phyloP scores from a whole-genome alignment of 441 rosid species.

The Daphne laureola region DNA sequence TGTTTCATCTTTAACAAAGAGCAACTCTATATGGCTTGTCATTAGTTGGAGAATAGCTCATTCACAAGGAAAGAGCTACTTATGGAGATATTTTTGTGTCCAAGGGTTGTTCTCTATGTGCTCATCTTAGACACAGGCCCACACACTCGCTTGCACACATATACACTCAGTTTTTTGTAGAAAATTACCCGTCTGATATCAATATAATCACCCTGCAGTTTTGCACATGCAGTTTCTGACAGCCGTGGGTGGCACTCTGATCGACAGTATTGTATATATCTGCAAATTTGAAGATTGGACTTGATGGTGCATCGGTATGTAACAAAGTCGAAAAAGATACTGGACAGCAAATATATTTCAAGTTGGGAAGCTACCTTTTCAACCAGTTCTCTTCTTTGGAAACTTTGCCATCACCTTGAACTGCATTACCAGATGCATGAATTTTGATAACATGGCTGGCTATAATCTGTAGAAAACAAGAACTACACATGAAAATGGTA shows the following conservation, averaged over 20 bases:
- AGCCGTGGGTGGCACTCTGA: conserved; percentile 79
- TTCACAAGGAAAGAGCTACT: background rate
- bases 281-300: conserved; percentile 19
- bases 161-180: background rate
- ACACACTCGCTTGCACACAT: background rate
- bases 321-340: too few species aligned
- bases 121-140: background rate
- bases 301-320: too few species aligned
- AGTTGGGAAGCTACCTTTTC: conserved; percentile 47
- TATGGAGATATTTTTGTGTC: background rate
- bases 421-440: conserved; percentile 81
- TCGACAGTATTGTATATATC: conserved; percentile 83
- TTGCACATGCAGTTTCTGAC: conserved; percentile 63
- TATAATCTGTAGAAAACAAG: conserved; percentile 47
- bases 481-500: background rate
- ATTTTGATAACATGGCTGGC: conserved; percentile 90
- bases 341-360: background rate
- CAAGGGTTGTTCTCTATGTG: background rate
- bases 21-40: too few species aligned
- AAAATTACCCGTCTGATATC: conserved; percentile 70
- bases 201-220: conserved; percentile 78
- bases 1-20: too few species aligned
- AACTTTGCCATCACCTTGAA: conserved; percentile 37
- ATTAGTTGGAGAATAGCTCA: too few species aligned
- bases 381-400: conserved; percentile 92